Evolutionary conservation across 441 rosid genomes (phyloP), one percentile per base, ranked within the genome.

Genomic region (Erodium moschatum): DNA sequence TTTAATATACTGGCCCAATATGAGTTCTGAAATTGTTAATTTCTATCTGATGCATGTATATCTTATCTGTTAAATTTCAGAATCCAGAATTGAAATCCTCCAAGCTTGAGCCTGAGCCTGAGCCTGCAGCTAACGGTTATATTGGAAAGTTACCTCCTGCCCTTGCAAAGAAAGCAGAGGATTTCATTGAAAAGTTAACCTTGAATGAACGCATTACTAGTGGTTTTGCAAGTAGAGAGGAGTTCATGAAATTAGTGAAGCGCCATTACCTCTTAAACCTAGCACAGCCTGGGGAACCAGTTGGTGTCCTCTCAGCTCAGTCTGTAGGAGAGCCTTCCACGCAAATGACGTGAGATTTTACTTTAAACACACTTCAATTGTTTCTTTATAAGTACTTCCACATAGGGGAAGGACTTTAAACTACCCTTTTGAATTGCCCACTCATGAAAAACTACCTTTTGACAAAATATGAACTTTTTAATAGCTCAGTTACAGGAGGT

Each of bases 291-390:
- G 99, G 99, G 68, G 99, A 95, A 80, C 96, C 99, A 24, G 97
- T 95, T 70, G 99, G 99, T 75, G 87, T 95, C 78, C 95, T 95
- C 80, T 97, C 99, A 69, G 90, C 96, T 74, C 99, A 95, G 70
- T 95, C 99, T 78, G 99, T 95, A 1, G 99, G 99, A 77, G 99
- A 95, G 85, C 99, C 99, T 67, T 95, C 99, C 7, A 95, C 99
- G 65, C 99, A 95, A 77, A 95, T 95, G 99, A 92, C 99, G 98
- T 95, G 74, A 85, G 89, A 70, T 75, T 75, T 67, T 46, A 70
- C 70, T 67, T 76, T 74, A 44, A 71, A 65, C 68, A 58, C 10
- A 35, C 31, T 11, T 21, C 19, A 63, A 12, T 31, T 27, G 38
- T 63, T 62, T 27, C 40, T 63, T 31, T 62, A n/a, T 13, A 27